Conservation (phyloP, 83 land plant species). For the Larix sibirica region DNA sequence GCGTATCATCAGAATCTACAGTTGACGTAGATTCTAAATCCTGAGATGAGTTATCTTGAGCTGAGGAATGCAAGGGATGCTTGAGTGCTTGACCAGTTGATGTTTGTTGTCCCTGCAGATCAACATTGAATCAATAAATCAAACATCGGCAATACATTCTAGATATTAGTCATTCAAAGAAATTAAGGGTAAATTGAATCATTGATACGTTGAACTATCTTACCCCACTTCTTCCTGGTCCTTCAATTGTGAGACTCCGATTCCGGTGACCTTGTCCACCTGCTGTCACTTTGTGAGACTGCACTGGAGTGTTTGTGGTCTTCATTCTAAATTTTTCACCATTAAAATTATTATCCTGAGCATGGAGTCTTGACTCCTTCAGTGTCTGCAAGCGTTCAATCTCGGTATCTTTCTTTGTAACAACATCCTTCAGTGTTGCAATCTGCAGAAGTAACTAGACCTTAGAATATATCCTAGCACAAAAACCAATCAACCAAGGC, state of each 20-base stretch:
- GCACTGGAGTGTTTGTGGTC: conserved; percentile 22
- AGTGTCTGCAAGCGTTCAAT: conserved; percentile 43
- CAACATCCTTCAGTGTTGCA: conserved; percentile 50
- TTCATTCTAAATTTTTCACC: conserved; percentile 13
- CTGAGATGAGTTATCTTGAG: background rate
- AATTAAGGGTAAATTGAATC: background rate
- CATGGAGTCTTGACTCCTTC: conserved; percentile 19
- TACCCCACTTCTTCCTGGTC: conserved; percentile 8
- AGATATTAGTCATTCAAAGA: background rate
- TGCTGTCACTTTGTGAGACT: conserved; percentile 38
- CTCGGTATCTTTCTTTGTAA: conserved; percentile 60
- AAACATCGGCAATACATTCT: background rate
- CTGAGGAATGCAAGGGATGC: background rate
- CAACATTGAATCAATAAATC: background rate
- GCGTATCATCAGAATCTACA: conserved; percentile 9
- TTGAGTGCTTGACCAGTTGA: background rate
- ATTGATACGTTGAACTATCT: background rate
- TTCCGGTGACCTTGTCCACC: conserved; percentile 16
- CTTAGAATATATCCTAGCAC: no score
- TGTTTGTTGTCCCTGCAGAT: background rate
- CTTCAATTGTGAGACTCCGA: conserved; percentile 22
- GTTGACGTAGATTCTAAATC: conserved; percentile 11
- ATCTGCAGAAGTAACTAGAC: conserved; percentile 31
- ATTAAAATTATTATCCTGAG: background rate
- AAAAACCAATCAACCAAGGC: no score